Conservation (phyloP, 108 stramenopile species). For the Cyclotella choctawhatcheeana region DNA sequence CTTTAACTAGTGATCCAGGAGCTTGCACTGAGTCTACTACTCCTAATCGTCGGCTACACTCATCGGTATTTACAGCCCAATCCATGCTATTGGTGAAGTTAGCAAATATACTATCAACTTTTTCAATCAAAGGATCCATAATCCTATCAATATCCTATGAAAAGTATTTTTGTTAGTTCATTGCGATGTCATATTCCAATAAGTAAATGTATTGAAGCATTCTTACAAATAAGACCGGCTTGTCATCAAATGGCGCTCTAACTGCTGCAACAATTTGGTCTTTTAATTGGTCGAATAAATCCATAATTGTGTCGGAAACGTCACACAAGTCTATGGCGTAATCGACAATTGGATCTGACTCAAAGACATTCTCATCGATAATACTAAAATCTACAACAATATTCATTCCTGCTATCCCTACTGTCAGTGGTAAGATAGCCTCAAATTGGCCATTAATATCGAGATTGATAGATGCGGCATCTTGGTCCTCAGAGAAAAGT, state of each 20-base stretch:
- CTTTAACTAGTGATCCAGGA: no score
- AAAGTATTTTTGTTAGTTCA: no score
- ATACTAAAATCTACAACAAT: conserved; percentile 1
- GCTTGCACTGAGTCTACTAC: no score
- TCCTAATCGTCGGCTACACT: background rate
- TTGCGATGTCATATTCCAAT: no score
- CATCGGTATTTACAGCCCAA: background rate
- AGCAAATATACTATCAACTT: background rate
- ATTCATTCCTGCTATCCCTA: background rate
- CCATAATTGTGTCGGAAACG: background rate
- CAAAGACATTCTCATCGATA: background rate
- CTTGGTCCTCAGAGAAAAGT: background rate
- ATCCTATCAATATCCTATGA: background rate
- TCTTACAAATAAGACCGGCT: background rate
- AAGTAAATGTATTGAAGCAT: no score
- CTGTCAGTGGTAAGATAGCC: background rate
- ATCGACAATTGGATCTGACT: background rate
- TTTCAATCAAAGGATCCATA: background rate
- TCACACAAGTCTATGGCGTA: background rate
- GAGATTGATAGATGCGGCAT: background rate
- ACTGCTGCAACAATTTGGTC: background rate
- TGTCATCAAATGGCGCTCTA: background rate
- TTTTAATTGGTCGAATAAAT: background rate
- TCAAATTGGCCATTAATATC: background rate
- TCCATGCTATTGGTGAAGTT: background rate